Base-by-base conservation (phyloP, 257 asterid genomes). In the Nicotiana otophora region DNA sequence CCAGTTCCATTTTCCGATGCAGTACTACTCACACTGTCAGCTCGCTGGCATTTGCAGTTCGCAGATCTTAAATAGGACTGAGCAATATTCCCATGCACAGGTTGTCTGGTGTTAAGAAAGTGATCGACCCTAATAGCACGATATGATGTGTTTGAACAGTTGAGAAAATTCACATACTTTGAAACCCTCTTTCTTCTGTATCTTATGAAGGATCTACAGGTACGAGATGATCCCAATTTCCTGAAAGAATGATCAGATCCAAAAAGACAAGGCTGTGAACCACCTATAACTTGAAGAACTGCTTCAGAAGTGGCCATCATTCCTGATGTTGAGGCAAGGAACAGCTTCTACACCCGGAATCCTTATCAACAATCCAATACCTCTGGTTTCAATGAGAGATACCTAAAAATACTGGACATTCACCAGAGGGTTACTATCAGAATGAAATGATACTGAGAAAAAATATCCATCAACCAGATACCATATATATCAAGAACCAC, bases 1-100 rank as follows among this genome's bases (percentile, higher is more conserved):
- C 89, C 88, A 28, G 86, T 89, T 58, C 86, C 88, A 76, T 87
- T 90, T 54, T 85, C 88, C 6, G 90, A 84, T 48, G 87, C 85
- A 82, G 85, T 48, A 81, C 89, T 94, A 61, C 88, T 88, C 14
- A 72, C 86, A 89, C 80, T 84, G 78, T 89, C 94, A 62, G 91
- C 80, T 82, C 66, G 85, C 80, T 90, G 90, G 85, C 97, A 92
- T 81, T 88, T 87, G 87, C 91, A 89, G 51, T 69, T 84, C 82
- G 20, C 23, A n/a, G 62, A 66, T 80, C 82, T 23, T 33, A 74
- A 85, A 77, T 67, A 82, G 67, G 78, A 81, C 34, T 82, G 58
- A 30, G 82, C 7, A 55, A 68, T 82, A 83, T 64, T 81, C 84
- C 84, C 79, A 57, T 31, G 75, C 12, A 78, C 33, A 77, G 78